These are phyloP conservation scores for Strobilomyces confusus DNA, from an alignment of 768 basidiomycete species.

Conservation along the genomic window DNA sequence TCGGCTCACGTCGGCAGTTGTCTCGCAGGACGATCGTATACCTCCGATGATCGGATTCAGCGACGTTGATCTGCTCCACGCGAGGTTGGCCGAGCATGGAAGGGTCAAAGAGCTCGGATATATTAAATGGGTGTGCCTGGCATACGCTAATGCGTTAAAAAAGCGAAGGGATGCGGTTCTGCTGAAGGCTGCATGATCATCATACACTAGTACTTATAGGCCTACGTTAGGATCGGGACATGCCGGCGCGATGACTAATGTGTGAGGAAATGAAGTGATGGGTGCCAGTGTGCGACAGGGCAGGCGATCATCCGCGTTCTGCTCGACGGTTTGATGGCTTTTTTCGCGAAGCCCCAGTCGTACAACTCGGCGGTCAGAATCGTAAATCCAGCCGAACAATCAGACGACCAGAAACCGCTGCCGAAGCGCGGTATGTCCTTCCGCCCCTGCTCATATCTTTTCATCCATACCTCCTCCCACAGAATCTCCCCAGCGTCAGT, in stretches of 20 bases:
- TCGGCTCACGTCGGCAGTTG: slow-evolving; percentile 54
- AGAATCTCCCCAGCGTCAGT: slow-evolving; percentile 77
- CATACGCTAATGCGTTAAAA: slow-evolving; percentile 68
- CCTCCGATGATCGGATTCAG: slow-evolving; percentile 75
- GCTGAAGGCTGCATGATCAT: slow-evolving; percentile 9
- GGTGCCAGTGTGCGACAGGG: background rate
- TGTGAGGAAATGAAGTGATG: slow-evolving; percentile 5
- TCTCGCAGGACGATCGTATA: slow-evolving; percentile 71
- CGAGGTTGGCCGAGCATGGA: slow-evolving; percentile 53
- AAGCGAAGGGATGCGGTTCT: slow-evolving; percentile 48
- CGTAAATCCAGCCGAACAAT: slow-evolving; percentile 50
- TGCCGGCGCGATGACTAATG: slow-evolving; percentile 23
- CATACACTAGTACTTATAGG: too few relatives aligned
- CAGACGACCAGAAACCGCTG: slow-evolving; percentile 39
- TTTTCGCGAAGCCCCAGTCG: slow-evolving; percentile 61
- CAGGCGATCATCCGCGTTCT: slow-evolving; percentile 3
- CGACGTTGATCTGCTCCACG: slow-evolving; percentile 78
- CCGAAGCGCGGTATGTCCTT: slow-evolving; percentile 52
- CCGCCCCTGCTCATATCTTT: background rate
- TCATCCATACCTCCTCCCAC: slow-evolving; percentile 7
- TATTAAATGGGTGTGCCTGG: slow-evolving; percentile 67
- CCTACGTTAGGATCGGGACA: slow-evolving; percentile 1
- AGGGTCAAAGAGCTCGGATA: slow-evolving; percentile 53
- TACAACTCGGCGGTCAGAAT: slow-evolving; percentile 67
- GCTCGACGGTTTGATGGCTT: slow-evolving; percentile 47